Percentiles rank a stretch among this genome's conserved stretches.
Conservation (phyloP, 768 basidiomycete genomes). For the Tylopilus intermedius region DNA sequence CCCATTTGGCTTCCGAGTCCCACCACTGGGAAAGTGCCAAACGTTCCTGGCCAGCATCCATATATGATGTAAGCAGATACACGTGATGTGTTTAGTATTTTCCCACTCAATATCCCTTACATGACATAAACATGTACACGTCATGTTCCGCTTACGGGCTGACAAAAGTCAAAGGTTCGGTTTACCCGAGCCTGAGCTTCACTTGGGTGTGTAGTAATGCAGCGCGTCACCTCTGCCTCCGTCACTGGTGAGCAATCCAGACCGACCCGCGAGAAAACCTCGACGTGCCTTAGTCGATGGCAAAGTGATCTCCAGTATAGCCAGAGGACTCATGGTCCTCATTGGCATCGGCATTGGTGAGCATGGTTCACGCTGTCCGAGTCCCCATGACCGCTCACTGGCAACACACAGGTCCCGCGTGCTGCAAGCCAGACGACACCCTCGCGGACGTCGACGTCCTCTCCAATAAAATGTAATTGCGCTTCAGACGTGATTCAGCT, state of each 20-base stretch:
- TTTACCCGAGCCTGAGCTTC: too few species aligned
- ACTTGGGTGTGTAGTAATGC: too few species aligned
- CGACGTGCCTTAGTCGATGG: constrained; percentile 58
- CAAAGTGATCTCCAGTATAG: constrained; percentile 75
- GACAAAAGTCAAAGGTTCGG: too few species aligned
- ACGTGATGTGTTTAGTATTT: too few species aligned
- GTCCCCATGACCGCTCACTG: constrained; percentile 1
- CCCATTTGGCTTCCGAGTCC: too few species aligned
- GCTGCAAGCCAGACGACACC: constrained; percentile 67
- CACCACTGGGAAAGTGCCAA: too few species aligned
- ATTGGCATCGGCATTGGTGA: constrained; percentile 81
- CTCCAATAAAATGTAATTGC: constrained; percentile 75
- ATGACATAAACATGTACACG: too few species aligned
- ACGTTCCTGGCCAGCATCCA: too few species aligned
- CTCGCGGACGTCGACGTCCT: constrained; percentile 64
- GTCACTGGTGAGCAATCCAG: constrained; percentile 55
- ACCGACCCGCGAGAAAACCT: neutral
- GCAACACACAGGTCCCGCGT: neutral
- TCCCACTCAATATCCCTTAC: too few species aligned
- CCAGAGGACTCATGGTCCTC: constrained; percentile 82
- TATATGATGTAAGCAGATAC: too few species aligned
- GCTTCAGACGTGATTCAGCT: neutral
- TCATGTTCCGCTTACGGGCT: too few species aligned
- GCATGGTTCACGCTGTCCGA: constrained; percentile 12
- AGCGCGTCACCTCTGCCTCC: constrained; percentile 80